These are phyloP conservation scores for Persicaria tinctoria DNA, from an alignment of 148 eudicot genomes.

Conservation along the genomic window DNA sequence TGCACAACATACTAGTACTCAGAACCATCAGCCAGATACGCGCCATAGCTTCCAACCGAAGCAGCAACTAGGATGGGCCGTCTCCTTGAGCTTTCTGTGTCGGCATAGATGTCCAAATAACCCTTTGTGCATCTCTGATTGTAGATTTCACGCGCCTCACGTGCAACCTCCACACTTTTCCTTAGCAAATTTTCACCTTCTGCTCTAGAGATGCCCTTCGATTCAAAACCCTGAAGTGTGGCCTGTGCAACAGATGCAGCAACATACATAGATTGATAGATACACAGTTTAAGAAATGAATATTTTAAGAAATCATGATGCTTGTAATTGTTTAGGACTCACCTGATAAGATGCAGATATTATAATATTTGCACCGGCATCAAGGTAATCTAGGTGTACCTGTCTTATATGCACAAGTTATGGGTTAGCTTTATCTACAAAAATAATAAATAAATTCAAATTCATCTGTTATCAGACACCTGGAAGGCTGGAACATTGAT, in stretches of 20 bases:
- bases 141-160: slow-evolving; percentile 53
- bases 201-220: slow-evolving; percentile 41
- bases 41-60: slow-evolving; percentile 75
- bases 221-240: slow-evolving; percentile 64
- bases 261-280: too few species aligned
- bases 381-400: slow-evolving; percentile 70
- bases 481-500: not conserved
- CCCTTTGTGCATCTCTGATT: slow-evolving; percentile 35
- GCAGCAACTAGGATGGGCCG: slow-evolving; percentile 55
- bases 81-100: slow-evolving; percentile 10
- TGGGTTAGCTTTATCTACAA: not conserved
- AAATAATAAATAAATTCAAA: not conserved
- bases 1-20: slow-evolving; percentile 41
- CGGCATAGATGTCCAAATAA: slow-evolving; percentile 25
- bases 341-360: slow-evolving; percentile 61
- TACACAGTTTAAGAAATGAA: not conserved
- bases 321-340: not conserved
- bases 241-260: slow-evolving; percentile 33
- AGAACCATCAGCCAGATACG: slow-evolving; percentile 69
- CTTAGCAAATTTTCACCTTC: slow-evolving; percentile 46
- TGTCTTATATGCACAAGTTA: slow-evolving; percentile 6
- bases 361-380: slow-evolving; percentile 55
- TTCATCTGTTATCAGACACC: not conserved
- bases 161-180: slow-evolving; percentile 52
- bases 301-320: not conserved